Conservation (phyloP, 208 protist species). For the Phytomonas serpens region DNA sequence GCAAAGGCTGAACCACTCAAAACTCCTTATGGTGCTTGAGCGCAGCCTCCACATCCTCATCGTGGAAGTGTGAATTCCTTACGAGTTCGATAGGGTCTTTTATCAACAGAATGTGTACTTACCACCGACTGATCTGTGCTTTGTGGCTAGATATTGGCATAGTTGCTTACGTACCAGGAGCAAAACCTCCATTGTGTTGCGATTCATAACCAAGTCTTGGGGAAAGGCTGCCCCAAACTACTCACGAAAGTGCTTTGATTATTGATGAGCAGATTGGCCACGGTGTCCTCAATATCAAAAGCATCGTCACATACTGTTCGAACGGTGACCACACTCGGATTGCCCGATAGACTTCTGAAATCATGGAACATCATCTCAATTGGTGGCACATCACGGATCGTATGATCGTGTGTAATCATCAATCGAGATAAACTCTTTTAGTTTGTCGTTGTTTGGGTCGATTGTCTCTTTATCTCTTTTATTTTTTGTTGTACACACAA, state of each 20-base stretch:
- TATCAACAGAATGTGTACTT: constrained; percentile 61
- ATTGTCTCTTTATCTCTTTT: background rate
- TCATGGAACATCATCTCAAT: constrained; percentile 79
- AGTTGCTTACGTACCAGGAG: background rate
- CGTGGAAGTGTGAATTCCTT: constrained; percentile 68
- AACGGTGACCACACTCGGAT: constrained; percentile 77
- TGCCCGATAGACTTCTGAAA: constrained; percentile 54
- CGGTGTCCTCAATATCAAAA: constrained; percentile 17
- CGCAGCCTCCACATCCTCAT: constrained; percentile 23
- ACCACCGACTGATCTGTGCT: constrained; percentile 48
- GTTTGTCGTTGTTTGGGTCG: background rate
- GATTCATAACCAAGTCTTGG: constrained; percentile 18
- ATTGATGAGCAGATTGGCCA: constrained; percentile 15
- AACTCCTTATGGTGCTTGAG: constrained; percentile 9
- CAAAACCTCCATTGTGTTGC: constrained; percentile 3
- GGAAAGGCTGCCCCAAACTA: constrained; percentile 16
- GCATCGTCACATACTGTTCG: constrained; percentile 69
- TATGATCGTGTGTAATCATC: constrained; percentile 53
- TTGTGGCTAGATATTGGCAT: constrained; percentile 29
- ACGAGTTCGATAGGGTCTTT: constrained; percentile 79
- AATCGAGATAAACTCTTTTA: background rate
- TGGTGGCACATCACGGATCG: constrained; percentile 77
- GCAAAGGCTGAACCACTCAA: constrained; percentile 15
- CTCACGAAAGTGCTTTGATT: constrained; percentile 29
- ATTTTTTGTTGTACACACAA: background rate